Base-by-base conservation (phyloP, 2,329 filamentous ascomycete species). In the Periconia macrospinosa region DNA sequence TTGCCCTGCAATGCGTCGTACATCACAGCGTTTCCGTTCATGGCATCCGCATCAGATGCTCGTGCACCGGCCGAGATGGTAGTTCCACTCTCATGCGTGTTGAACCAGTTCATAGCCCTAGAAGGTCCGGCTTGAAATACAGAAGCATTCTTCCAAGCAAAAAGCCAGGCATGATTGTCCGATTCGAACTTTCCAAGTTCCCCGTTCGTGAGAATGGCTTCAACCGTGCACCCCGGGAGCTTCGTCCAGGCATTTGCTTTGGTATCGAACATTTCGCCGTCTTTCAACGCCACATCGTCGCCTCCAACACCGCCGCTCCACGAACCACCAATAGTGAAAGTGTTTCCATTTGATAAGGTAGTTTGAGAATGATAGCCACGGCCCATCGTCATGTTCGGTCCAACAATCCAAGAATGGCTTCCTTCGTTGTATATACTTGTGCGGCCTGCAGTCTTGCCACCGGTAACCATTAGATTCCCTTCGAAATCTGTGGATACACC, bases 321-420 rank as follows among this genome's bases (percentile, higher is more conserved):
- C 0, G 80, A 83, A 3, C 84, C 84, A 17, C 84, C 84, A 37
- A 86, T 84, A 13, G 76, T 79, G 66, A 86, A 86, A 19, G 85
- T 76, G 0, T 77, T 72, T 6, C 83, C 83, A 53, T 83, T 76
- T 0, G 81, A 81, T 1, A 78, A 61, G 0, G 78, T 82, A 0
- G 78, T 71, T 0, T 79, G 77, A 0, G 81, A 69, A 47, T 86
- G 83, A 43, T 80, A 86, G 78, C 83, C 86, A 53, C 86, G 83
- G 7, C 81, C 81, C 30, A 83, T 72, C 59, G 84, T 75, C 79
- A 84, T 83, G 3, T 75, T 67, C 37, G 70, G 75, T 0, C 81
- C 72, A 13, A 68, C 58, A 0, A 69, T 78, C 83, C 83, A 86
- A 2, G 67, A 64, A 42, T 81, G 73, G 6, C 68, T 60, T 1